A percentile compares a stretch with the other conserved stretches of the same genome.
These are phyloP conservation scores for Tuber calosporum DNA, from an alignment of 495 filamentous ascomycete species.

Conservation along the genomic window DNA sequence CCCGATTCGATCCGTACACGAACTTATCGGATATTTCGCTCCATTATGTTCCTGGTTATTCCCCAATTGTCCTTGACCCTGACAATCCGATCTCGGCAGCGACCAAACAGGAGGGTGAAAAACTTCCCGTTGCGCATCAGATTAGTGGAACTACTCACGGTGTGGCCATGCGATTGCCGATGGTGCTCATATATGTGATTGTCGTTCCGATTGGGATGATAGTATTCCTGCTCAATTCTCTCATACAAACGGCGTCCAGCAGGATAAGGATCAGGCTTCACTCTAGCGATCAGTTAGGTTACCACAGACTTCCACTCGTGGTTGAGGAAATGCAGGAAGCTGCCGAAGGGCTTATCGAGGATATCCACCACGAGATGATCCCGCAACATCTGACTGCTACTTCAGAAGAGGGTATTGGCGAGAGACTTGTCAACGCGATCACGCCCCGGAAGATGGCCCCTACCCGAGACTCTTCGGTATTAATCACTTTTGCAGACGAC, in stretches of 20 bases:
- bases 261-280: constrained; percentile 66
- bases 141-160: constrained; percentile 37
- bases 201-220: constrained; percentile 62
- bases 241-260: constrained; percentile 65
- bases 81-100: constrained; percentile 53
- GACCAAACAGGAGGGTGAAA: constrained; percentile 39
- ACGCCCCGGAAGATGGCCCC: neutral
- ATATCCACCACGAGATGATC: constrained; percentile 35
- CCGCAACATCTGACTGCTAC: constrained; percentile 35
- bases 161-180: constrained; percentile 48
- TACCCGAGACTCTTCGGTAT: neutral
- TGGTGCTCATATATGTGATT: constrained; percentile 56
- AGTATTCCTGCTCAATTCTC: constrained; percentile 66
- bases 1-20: constrained; percentile 64
- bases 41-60: constrained; percentile 68
- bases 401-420: constrained; percentile 24
- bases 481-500: neutral
- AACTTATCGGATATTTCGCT: constrained; percentile 57
- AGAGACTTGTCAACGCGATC: neutral
- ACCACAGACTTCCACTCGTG: constrained; percentile 63
- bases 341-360: constrained; percentile 57
- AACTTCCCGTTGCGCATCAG: constrained; percentile 40
- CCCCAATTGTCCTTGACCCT: constrained; percentile 67
- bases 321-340: constrained; percentile 62
- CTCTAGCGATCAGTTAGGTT: constrained; percentile 61